Evolutionary conservation across 176 grass and related monocot genomes (phyloP).

Genomic region (Ensete glaucum): DNA sequence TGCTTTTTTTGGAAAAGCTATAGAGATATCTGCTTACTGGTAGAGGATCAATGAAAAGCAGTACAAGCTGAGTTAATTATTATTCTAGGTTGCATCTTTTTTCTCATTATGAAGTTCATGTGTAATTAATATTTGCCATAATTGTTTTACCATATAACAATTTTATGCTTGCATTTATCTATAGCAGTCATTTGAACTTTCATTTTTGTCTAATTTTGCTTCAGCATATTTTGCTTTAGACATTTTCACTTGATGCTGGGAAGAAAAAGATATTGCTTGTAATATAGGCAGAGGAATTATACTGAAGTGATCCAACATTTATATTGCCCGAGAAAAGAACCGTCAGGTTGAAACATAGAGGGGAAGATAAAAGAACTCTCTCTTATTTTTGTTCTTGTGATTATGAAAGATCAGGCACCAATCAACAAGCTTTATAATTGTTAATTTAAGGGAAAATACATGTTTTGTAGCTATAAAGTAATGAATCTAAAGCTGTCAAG

Average conservation of each 20-base stretch:
- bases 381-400: no score
- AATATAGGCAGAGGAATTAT: neutral
- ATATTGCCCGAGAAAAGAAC: neutral
- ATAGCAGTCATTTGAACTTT: neutral
- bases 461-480: no score
- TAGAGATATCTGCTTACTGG: no score
- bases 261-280: neutral
- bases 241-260: neutral
- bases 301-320: neutral
- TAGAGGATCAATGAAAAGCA: no score
- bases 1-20: no score
- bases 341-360: neutral
- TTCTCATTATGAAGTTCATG: no score
- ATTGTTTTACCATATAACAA: no score
- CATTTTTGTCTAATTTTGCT: neutral
- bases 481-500: neutral
- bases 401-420: neutral
- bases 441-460: no score
- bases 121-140: no score
- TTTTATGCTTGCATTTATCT: no score
- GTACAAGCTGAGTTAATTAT: no score
- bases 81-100: no score
- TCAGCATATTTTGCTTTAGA: neutral
- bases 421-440: neutral
- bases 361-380: neutral